phyloP scores from a whole-genome alignment of 2,329 filamentous ascomycete species.

The Talaromyces sp. region DNA sequence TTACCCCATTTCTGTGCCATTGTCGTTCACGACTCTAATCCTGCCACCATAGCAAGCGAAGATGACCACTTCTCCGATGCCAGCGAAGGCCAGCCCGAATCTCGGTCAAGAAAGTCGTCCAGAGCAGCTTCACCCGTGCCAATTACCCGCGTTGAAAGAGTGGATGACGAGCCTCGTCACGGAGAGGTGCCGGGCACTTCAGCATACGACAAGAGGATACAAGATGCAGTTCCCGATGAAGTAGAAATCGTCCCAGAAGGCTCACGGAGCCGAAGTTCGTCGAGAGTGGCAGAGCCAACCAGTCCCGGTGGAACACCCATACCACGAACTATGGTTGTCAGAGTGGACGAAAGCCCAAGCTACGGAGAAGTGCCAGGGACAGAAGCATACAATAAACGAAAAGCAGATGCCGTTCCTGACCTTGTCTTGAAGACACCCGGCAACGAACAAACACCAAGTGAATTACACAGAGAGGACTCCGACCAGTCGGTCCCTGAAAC shows the following conservation, averaged over 20 bases:
- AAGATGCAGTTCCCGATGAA: slow-evolving; percentile 64
- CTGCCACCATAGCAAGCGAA: slow-evolving; percentile 47
- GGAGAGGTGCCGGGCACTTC: slow-evolving; percentile 63
- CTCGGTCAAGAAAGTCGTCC: slow-evolving; percentile 38
- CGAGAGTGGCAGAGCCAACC: slow-evolving; percentile 40
- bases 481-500: slow-evolving; percentile 44
- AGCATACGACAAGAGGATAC: slow-evolving; percentile 57
- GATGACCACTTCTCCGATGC: slow-evolving; percentile 67
- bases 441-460: slow-evolving; percentile 31
- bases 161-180: slow-evolving; percentile 58
- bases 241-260: slow-evolving; percentile 57
- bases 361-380: slow-evolving; percentile 64
- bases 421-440: slow-evolving; percentile 52
- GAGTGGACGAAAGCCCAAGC: slow-evolving; percentile 58
- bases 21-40: background rate
- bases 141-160: slow-evolving; percentile 62
- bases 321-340: slow-evolving; percentile 61
- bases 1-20: background rate
- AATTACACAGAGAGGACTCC: slow-evolving; percentile 25
- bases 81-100: slow-evolving; percentile 53
- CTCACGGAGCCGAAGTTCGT: slow-evolving; percentile 41
- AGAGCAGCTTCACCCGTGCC: slow-evolving; percentile 56
- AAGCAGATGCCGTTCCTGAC: slow-evolving; percentile 61
- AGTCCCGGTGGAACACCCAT: slow-evolving; percentile 55
- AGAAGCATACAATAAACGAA: slow-evolving; percentile 55